These are phyloP conservation scores for Musa troglodytarum DNA, from an alignment of 176 grass and related monocot species.

Conservation along the genomic window DNA sequence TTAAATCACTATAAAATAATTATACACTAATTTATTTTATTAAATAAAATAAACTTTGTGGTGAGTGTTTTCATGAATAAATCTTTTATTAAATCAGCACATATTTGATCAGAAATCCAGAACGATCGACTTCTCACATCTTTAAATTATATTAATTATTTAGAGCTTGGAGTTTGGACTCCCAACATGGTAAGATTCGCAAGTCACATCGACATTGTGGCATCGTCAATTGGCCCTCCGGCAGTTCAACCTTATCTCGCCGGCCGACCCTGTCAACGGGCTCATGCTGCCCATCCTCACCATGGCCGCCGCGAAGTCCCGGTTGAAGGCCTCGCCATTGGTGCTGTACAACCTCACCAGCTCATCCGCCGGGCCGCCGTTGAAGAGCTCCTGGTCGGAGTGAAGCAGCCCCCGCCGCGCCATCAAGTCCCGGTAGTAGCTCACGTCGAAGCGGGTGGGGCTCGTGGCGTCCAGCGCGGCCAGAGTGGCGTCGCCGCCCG, in stretches of 20 bases:
- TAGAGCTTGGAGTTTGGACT: too few species aligned
- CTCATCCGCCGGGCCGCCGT: constrained; percentile 37
- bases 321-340: constrained; percentile 25
- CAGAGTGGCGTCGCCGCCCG: constrained; percentile 39
- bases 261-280: constrained; percentile 43
- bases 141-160: too few species aligned
- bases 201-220: too few species aligned
- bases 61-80: too few species aligned
- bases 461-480: constrained; percentile 33
- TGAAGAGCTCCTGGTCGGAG: constrained; percentile 86
- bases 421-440: constrained; percentile 57
- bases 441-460: constrained; percentile 52
- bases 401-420: constrained; percentile 41
- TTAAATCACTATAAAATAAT: too few species aligned
- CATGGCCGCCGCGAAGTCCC: constrained; percentile 55
- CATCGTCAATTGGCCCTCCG: constrained; percentile 44
- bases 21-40: too few species aligned
- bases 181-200: not conserved
- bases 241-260: constrained; percentile 69
- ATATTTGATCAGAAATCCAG: too few species aligned
- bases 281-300: constrained; percentile 63
- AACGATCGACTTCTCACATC: too few species aligned
- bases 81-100: too few species aligned
- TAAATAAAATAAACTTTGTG: too few species aligned
- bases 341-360: constrained; percentile 43